Conservation (phyloP, 2,329 filamentous ascomycete species). For the Colletotrichum chlorophyti region DNA sequence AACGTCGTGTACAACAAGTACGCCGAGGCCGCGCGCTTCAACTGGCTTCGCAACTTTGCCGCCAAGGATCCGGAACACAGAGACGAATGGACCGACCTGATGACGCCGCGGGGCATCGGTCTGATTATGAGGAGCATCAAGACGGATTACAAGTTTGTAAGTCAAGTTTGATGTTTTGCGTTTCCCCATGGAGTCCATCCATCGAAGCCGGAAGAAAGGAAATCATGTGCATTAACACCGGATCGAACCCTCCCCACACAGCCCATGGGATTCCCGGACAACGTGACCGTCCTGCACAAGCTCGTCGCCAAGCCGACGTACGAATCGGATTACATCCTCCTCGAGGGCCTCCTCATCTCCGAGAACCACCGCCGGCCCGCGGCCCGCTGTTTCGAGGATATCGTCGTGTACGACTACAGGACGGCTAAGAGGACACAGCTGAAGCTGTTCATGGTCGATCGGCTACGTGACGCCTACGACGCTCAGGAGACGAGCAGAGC, state of each 20-base stretch:
- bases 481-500: constrained; percentile 37
- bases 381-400: constrained; percentile 78
- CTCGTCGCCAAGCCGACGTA: constrained; percentile 60
- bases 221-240: too few relatives aligned
- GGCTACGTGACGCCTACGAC: constrained; percentile 43
- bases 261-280: constrained; percentile 86
- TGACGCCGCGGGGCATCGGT: constrained; percentile 70
- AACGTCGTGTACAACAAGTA: constrained; percentile 86
- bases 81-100: constrained; percentile 71
- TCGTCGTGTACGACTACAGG: constrained; percentile 74
- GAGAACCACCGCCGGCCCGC: constrained; percentile 76
- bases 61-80: constrained; percentile 66
- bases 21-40: constrained; percentile 81
- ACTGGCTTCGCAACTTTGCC: constrained; percentile 78
- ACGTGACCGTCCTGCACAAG: constrained; percentile 84
- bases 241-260: constrained; percentile 41
- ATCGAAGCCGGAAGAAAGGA: too few relatives aligned
- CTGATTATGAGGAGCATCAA: constrained; percentile 82
- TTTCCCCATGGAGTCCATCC: too few relatives aligned
- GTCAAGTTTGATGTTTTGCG: too few relatives aligned
- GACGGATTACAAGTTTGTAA: constrained; percentile 86
- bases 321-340: constrained; percentile 56
- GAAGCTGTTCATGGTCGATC: constrained; percentile 47
- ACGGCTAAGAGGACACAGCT: constrained; percentile 44
- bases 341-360: constrained; percentile 73